Conservation (phyloP, 495 filamentous ascomycete species). For the Trichoderma reesei region DNA sequence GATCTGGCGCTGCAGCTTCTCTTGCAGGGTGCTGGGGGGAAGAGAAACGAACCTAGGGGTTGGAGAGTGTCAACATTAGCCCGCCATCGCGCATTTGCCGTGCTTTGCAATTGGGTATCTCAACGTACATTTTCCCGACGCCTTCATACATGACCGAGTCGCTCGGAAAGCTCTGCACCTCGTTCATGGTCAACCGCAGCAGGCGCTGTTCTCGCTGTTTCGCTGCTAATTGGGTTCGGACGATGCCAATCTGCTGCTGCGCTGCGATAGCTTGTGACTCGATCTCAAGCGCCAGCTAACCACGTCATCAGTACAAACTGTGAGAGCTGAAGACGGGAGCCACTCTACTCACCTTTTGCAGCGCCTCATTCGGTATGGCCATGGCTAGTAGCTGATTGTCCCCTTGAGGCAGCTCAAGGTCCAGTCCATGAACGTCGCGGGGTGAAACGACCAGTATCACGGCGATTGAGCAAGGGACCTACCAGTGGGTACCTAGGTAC, state of each 20-base stretch:
- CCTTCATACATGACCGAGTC: conserved; percentile 86
- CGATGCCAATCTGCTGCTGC: conserved; percentile 84
- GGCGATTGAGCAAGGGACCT: too few relatives aligned
- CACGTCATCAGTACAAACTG: not conserved
- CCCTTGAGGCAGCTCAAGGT: not conserved
- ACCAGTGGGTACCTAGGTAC: too few relatives aligned
- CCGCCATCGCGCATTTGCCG: conserved; percentile 4
- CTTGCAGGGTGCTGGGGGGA: conserved; percentile 61
- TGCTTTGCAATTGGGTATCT: not conserved
- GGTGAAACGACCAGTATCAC: too few relatives aligned
- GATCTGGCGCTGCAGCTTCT: conserved; percentile 64
- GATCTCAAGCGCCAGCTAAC: conserved; percentile 84
- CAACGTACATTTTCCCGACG: conserved; percentile 84
- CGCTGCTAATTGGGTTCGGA: conserved; percentile 71
- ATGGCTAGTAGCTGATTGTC: conserved; percentile 38
- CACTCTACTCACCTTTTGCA: conserved; percentile 65
- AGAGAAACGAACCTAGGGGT: conserved; percentile 70
- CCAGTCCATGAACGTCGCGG: not conserved
- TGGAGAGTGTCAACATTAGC: conserved; percentile 8
- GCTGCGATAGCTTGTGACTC: conserved; percentile 77
- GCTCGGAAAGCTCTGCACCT: conserved; percentile 66
- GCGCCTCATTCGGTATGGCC: conserved; percentile 92
- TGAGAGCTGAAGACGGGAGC: not conserved
- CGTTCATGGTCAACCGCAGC: conserved; percentile 76
- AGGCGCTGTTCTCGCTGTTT: conserved; percentile 87